phyloP scores from a whole-genome alignment of 2,329 filamentous ascomycete genomes.

The Colletotrichum echinochloae region DNA sequence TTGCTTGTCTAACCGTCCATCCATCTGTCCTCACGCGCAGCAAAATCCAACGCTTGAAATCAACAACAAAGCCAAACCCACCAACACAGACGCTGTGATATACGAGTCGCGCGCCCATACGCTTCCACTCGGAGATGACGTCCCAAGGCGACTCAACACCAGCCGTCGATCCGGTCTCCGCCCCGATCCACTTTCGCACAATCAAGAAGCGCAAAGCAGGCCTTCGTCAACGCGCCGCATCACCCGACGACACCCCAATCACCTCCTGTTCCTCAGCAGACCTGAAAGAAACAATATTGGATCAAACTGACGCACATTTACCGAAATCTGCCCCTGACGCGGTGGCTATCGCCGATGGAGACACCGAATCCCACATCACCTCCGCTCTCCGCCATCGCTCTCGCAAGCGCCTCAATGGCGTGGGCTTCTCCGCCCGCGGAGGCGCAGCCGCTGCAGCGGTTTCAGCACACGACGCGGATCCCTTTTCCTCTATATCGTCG shows the following conservation, averaged over 20 bases:
- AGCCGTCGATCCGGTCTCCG: constrained; percentile 23
- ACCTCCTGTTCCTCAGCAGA: constrained; percentile 7
- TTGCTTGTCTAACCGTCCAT: background rate
- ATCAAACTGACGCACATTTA: constrained; percentile 16
- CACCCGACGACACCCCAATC: constrained; percentile 38
- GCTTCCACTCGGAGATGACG: constrained; percentile 42
- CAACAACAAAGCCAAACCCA: background rate
- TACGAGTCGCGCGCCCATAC: background rate
- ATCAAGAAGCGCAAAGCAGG: constrained; percentile 69
- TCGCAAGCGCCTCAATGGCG: constrained; percentile 63
- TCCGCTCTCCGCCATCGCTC: constrained; percentile 59
- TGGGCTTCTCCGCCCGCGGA: constrained; percentile 62
- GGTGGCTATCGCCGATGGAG: constrained; percentile 28
- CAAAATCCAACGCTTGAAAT: background rate
- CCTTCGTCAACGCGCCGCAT: constrained; percentile 63
- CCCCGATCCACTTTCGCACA: constrained; percentile 63
- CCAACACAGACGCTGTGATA: too few relatives aligned
- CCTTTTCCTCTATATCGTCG: constrained; percentile 37
- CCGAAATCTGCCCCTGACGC: constrained; percentile 25
- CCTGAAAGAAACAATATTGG: background rate
- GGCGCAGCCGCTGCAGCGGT: constrained; percentile 42
- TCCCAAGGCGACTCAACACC: constrained; percentile 42
- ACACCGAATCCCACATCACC: constrained; percentile 16
- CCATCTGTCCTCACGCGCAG: background rate
- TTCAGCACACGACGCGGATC: constrained; percentile 43